Base-by-base conservation (phyloP, 2,329 filamentous ascomycete species). In the Phoma sp. region DNA sequence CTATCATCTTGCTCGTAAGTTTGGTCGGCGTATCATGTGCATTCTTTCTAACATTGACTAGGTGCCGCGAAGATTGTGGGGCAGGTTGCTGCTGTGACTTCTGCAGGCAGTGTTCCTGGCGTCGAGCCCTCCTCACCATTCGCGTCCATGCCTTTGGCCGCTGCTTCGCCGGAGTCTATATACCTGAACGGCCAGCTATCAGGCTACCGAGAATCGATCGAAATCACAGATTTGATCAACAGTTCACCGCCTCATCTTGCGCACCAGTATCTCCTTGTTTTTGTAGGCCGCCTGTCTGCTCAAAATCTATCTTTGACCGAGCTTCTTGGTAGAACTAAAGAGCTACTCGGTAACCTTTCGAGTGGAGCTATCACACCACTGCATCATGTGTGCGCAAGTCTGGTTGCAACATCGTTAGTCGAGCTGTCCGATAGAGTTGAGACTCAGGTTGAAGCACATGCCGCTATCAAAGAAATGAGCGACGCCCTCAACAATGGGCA, bases 1-100 rank as follows among this genome's bases (percentile, higher is more conserved):
- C 29, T 75, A 72, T 44, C 66, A 73, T 44, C 58, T 75, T 47
- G 70, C 71, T 37, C 70, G 73, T 74, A 60, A 66, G 71, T 66
- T 33, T n/a, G 7, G 14, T 2, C 22, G 18, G 23, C 9, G 41
- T 13, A 23, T 11, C 41, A 23, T 1, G 11, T 35, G 32, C 2
- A 2, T 11, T 25, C 11, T 14, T 22, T 53, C 55, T 67, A 44
- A 65, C 52, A 52, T 7, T 3, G 23, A 10, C 22, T 18, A 74
- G 70, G 71, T 30, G 65, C 64, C 32, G 68, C 70, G 14, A 63
- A 71, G 44, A 70, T 71, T 9, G 57, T 72, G 25, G 69, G 71
- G 18, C 67, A 70, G 30, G 59, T 72, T 39, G 60, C 64, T 24
- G 68, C 64, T 36, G 58, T 72, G 22, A 64, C 64, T 32, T 64